Evolutionary conservation across 495 filamentous ascomycete genomes (phyloP), one percentile per base, ranked within the genome.

Genomic region (Articulospora tetracladia): DNA sequence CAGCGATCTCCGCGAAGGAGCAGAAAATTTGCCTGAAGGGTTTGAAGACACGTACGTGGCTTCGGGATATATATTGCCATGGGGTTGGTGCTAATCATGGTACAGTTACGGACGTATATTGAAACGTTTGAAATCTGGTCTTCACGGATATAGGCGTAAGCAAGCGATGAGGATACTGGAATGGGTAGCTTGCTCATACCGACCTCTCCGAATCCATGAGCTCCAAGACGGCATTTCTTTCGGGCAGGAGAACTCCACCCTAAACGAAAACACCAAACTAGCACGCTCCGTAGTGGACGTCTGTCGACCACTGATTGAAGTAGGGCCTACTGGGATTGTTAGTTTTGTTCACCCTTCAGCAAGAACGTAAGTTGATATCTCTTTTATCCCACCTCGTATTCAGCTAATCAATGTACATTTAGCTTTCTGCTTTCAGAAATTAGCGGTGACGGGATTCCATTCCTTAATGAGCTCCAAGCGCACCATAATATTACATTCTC

Each of bases 281-380:
- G 41, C 24, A 28, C 30, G 30, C 7, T 24, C 10, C 34, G 23
- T 57, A 19, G 19, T 63, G 22, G 55, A 63, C 17, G 13, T 44
- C 3, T 63, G 60, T 28, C 59, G 59, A 47, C 60, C 60, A 13
- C 27, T 63, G 6, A 47, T 63, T 22, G 55, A 63, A 36, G 60
- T 59, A 30, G 10, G 34, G 34, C 55, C 55, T 11, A 48, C 44
- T 12, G 44, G 44, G 1, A 63, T 47, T 6, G 22, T 63, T 22
- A 39, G 26, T 23, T 58, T 63, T 25, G 41, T 63, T 20, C 60
- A 63, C 27, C 59, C 49, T 46, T 52, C 60, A 19, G 60, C 50
- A 1, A 50, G 54, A 53, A 55, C 59, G 60, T 63, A 53, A 62
- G 55, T n/a, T n/a, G n/a, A n/a, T n/a, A n/a, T n/a, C n/a, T n/a